These are phyloP conservation scores for Colletotrichum sp. DNA, from an alignment of 2,329 filamentous ascomycete species.

Conservation along the genomic window DNA sequence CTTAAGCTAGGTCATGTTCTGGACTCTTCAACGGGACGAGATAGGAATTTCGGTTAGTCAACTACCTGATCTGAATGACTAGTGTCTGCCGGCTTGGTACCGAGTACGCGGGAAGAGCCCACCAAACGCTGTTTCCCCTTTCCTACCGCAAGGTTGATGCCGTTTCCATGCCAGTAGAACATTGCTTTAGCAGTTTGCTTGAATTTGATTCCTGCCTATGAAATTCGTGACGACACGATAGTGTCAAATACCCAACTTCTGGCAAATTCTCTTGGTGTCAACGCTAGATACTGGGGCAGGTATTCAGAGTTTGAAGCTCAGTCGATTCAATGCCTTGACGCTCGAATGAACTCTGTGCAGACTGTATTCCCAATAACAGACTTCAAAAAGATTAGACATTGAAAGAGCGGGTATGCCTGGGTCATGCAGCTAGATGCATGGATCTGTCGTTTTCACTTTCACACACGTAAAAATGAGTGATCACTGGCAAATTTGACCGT, in stretches of 20 bases:
- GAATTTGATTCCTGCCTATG: neutral
- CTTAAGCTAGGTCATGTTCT: neutral
- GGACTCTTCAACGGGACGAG: neutral
- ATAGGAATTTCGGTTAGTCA: neutral
- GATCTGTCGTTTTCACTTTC: neutral
- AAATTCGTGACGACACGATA: fast-evolving
- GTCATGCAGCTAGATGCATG: neutral
- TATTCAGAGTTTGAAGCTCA: neutral
- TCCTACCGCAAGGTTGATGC: neutral
- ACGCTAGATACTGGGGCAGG: fast-evolving
- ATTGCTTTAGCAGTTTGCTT: neutral
- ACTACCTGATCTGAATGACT: neutral
- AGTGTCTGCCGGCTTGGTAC: neutral
- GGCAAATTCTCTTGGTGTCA: fast-evolving
- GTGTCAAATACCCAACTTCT: neutral
- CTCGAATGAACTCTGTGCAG: fast-evolving
- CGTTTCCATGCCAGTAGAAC: neutral
- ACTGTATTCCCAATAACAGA: fast-evolving
- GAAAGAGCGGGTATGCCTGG: neutral
- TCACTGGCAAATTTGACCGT: neutral
- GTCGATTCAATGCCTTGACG: fast-evolving
- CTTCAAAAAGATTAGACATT: fast-evolving
- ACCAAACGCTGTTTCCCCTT: neutral
- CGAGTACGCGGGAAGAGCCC: neutral
- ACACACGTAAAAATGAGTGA: neutral